Evolutionary conservation across 331 rosid genomes (phyloP), one percentile per base, ranked within the genome.

Genomic region (Stylosanthes scabra): DNA sequence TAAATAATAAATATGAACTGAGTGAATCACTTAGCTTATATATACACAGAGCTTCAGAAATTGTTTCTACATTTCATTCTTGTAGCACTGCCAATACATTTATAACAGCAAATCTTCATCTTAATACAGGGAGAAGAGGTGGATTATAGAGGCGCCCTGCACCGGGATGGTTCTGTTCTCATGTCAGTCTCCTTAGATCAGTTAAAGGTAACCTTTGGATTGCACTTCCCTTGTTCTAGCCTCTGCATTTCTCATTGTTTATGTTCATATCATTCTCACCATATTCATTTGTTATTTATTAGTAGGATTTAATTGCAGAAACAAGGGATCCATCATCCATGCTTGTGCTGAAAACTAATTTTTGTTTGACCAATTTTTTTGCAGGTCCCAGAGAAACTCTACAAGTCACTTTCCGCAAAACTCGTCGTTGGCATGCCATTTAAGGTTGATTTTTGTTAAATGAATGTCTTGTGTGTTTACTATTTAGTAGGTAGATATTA

Each of bases 131-230:
- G 97, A 15, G 99, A 95, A 62, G 97, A 95, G 79, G 97, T 91
- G 63, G 99, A 95, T 86, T 95, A 81, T 78, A 95, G 99, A 92
- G 97, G 97, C n/a, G 88, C 66, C 27, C 85, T 95, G 52, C 99
- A 95, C 74, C 93, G 99, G 59, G 99, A 95, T 40, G 99, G 99
- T 50, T 95, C 99, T 66, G 99, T 95, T 81, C 97, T 95, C 78
- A 87, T 92, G 97, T 82, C 99, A 51, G 91, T 92, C 68, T 83
- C 97, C 70, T 83, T 88, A 77, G 90, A 90, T 79, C 97, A 95
- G 63, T 82, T 95, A 39, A 92, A 95, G 97, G 99, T 95, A 80
- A 59, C 75, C 13, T 51, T 56, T 59, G 60, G 37, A 28, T 9
- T 25, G 57, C 40, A 15, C 28, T 82, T 42, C 56, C 16, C 56